Base-by-base conservation (phyloP, 371 early-diverging fungal genomes). In the Mucor velutinosus region DNA sequence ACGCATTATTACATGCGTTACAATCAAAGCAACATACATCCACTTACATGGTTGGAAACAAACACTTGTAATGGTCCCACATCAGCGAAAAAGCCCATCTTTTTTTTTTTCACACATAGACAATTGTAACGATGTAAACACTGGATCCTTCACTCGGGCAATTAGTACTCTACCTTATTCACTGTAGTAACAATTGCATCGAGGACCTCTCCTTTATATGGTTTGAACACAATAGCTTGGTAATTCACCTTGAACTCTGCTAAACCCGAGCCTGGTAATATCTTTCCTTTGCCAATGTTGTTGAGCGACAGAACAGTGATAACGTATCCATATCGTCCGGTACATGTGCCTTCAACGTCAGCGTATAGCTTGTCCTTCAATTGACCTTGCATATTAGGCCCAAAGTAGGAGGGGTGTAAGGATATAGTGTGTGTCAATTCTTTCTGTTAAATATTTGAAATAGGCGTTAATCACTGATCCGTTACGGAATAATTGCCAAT, bases 31-130 rank as follows among this genome's bases (percentile, higher is more conserved):
- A 43, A 43, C 19, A 27, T 29, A 57, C 7, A 57, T 7, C 10
- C 15, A 57, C 65, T 60, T 68, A 96, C 97, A 75, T 95, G 92
- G 41, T 83, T 89, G 1, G 98, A 94, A 7, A 99, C 95, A 86
- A 99, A 99, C 12, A 99, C 93, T 73, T 93, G 90, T 30, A 99
- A 82, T 1, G 99, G 99, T 1, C 99, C 99, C 19, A 95, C 95
- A 65, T 95, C 95, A 12, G 94, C 96, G 81, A 97, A 98, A 74
- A 99, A 95, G 7, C 99, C 99, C 88, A 97, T 93, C 92, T 93
- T 76, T 37, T 35, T 4, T 4, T n/a, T 30, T 30, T 30, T 4
- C 7, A 35, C 33, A 29, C 6, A 43, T 43, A 15, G 3, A 43
- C 4, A 32, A 19, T 51, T 32, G n/a, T n/a, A n/a, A n/a, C n/a